Percentiles rank a stretch among this genome's conserved stretches.
Conservation (phyloP, 306 rosid species). For the Lupinus albus region DNA sequence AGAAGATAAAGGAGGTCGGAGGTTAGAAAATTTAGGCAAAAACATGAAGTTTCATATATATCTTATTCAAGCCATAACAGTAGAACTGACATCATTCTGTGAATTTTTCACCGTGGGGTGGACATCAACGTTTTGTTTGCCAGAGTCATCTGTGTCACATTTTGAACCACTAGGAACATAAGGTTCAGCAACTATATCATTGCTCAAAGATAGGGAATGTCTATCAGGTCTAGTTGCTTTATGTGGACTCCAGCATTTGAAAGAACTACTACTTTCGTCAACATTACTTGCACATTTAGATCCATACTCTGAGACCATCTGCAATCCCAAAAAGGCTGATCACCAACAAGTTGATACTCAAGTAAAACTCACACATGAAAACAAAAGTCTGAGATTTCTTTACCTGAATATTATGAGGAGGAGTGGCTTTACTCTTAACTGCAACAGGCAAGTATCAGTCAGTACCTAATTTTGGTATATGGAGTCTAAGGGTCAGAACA, state of each 20-base stretch:
- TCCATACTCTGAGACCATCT: constrained; percentile 59
- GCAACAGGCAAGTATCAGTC: constrained; percentile 51
- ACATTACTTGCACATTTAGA: constrained; percentile 50
- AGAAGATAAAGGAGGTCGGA: constrained; percentile 31
- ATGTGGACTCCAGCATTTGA: constrained; percentile 56
- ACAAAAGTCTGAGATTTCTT: constrained; percentile 30
- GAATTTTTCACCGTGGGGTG: constrained; percentile 43
- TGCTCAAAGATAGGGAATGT: constrained; percentile 55
- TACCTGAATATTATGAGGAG: constrained; percentile 60
- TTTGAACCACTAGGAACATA: constrained; percentile 63
- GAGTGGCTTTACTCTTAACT: constrained; percentile 55
- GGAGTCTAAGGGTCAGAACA: constrained; percentile 38
- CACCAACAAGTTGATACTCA: constrained; percentile 29
- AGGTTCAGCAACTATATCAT: constrained; percentile 46
- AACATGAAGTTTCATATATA: constrained; percentile 30
- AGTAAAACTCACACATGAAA: constrained; percentile 30
- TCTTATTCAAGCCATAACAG: constrained; percentile 26
- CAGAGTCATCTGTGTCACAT: constrained; percentile 51
- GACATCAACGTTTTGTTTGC: constrained; percentile 47
- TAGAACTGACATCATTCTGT: constrained; percentile 67
- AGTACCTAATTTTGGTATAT: constrained; percentile 33
- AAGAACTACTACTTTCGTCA: constrained; percentile 79
- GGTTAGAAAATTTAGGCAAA: constrained; percentile 41
- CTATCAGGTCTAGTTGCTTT: constrained; percentile 45
- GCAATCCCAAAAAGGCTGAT: constrained; percentile 47